These are phyloP conservation scores for Boletus barrowsii DNA, from an alignment of 768 basidiomycete genomes.

Conservation along the genomic window DNA sequence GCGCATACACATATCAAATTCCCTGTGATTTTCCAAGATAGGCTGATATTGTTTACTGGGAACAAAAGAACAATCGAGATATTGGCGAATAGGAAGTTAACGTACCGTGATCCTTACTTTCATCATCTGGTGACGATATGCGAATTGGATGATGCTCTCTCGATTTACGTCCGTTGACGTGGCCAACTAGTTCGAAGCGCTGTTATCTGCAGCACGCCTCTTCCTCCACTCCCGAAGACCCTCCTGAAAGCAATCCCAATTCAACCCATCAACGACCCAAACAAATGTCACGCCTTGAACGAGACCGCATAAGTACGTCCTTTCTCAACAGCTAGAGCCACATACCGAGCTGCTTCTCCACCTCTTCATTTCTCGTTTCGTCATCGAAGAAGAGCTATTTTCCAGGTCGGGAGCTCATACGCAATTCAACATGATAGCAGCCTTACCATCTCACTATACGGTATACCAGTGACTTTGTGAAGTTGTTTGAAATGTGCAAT, in stretches of 20 bases:
- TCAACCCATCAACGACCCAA: constrained; percentile 62
- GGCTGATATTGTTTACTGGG: not conserved
- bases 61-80: not conserved
- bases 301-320: not conserved
- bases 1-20: not conserved
- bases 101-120: constrained; percentile 4
- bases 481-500: constrained; percentile 74
- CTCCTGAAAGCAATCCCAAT: constrained; percentile 59
- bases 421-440: not conserved
- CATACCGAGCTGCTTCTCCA: constrained; percentile 46
- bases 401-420: not conserved
- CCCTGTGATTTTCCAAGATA: constrained; percentile 11
- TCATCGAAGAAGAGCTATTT: constrained; percentile 70
- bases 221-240: constrained; percentile 72
- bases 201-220: constrained; percentile 31
- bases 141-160: not conserved
- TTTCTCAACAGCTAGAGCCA: not conserved
- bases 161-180: not conserved
- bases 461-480: constrained; percentile 69
- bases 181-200: constrained; percentile 5
- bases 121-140: not conserved
- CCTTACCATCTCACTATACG: constrained; percentile 76
- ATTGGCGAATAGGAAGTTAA: not conserved
- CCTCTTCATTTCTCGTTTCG: constrained; percentile 55
- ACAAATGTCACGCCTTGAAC: constrained; percentile 74